These are phyloP conservation scores for Echinochloa phyllopogon DNA, from an alignment of 176 grass and related monocot genomes.

Conservation along the genomic window DNA sequence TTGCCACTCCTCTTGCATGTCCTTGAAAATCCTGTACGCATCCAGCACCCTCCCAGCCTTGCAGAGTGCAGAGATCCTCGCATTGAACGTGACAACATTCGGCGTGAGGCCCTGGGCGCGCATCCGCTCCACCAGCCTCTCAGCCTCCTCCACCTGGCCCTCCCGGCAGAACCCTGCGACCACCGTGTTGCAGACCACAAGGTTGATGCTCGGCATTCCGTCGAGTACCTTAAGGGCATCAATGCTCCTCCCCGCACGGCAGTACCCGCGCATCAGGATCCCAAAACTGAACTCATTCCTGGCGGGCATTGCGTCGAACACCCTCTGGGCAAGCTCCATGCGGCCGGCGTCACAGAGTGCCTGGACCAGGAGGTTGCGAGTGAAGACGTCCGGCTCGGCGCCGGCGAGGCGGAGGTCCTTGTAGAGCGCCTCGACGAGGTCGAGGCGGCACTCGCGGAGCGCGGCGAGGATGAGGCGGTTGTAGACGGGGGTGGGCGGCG, in stretches of 20 bases:
- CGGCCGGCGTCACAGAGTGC: constrained; percentile 68
- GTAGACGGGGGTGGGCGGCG: constrained; percentile 71
- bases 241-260: constrained; percentile 38
- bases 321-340: constrained; percentile 65
- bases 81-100: constrained; percentile 93
- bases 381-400: constrained; percentile 76
- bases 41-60: constrained; percentile 72
- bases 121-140: constrained; percentile 84
- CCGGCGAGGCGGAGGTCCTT: constrained; percentile 80
- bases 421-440: constrained; percentile 77
- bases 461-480: constrained; percentile 71
- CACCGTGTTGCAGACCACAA: constrained; percentile 84
- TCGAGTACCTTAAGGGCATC: constrained; percentile 65
- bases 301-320: constrained; percentile 86
- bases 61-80: constrained; percentile 88
- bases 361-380: constrained; percentile 68
- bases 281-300: constrained; percentile 83
- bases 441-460: constrained; percentile 54
- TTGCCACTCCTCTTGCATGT: constrained; percentile 84
- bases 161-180: constrained; percentile 85
- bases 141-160: constrained; percentile 68
- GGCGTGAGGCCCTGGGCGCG: constrained; percentile 58
- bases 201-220: constrained; percentile 65
- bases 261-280: constrained; percentile 79
- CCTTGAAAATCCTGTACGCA: constrained; percentile 83